A percentile compares a stretch with the other conserved stretches of the same genome.
Conservation (phyloP, 148 eudicot genomes). For the Salicornia ramosissima region DNA sequence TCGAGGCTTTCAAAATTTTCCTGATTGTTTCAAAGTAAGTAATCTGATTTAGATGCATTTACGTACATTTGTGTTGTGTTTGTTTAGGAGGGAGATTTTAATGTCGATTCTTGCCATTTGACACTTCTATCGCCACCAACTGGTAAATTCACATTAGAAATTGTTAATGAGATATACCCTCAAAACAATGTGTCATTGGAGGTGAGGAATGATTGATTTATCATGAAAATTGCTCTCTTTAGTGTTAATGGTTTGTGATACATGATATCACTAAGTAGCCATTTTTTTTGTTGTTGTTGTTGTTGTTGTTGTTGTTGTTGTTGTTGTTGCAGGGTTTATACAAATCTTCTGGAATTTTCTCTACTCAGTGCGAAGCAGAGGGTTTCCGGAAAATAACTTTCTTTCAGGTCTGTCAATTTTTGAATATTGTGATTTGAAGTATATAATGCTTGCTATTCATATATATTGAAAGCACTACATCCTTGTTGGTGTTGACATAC, state of each 20-base stretch:
- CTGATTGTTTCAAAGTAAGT: neutral
- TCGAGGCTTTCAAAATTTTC: neutral
- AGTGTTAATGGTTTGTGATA: conserved; percentile 4
- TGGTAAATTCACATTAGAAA: conserved; percentile 66
- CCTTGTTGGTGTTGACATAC: conserved; percentile 18
- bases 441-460: neutral
- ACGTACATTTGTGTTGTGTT: too few species aligned
- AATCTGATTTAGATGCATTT: neutral
- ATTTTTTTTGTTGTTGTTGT: too few species aligned
- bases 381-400: conserved; percentile 95
- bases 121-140: conserved; percentile 64
- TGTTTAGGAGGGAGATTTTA: conserved; percentile 76
- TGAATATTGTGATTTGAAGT: neutral
- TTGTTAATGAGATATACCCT: conserved; percentile 81
- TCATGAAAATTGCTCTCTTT: neutral
- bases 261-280: conserved; percentile 3
- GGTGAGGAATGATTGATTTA: conserved; percentile 36
- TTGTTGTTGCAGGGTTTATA: conserved; percentile 79
- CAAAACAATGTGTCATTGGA: conserved; percentile 86
- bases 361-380: conserved; percentile 98
- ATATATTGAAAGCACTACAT: neutral
- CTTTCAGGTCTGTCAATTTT: conserved; percentile 59
- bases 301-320: too few species aligned
- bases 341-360: conserved; percentile 84
- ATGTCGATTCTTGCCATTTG: conserved; percentile 68